Base-by-base conservation (phyloP, 305 asterid species). In the Withania somnifera region DNA sequence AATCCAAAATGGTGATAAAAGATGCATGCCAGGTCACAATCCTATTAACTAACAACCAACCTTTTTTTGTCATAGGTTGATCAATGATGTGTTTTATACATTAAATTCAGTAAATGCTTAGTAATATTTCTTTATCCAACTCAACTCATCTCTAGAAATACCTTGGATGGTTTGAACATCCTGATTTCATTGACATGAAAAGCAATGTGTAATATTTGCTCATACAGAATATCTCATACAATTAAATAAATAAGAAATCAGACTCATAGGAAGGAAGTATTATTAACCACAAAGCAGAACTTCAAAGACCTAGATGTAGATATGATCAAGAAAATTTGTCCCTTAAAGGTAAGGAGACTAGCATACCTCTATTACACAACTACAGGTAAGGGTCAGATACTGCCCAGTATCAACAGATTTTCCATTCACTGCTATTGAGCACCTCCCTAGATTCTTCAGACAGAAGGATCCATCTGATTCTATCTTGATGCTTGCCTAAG, bases 361-460 rank as follows among this genome's bases (percentile, higher is more conserved):
- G 54, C 76, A 54, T 93, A 93, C 99, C 98, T 97, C 99, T 63
- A 97, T 93, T 87, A 97, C 87, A 88, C 97, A 93, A 85, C 92
- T 88, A 78, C 93, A 81, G 80, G 87, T 81, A 77, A 97, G 98
- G 83, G 85, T 86, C 84, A 92, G 87, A 83, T 88, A 84, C 87
- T 92, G 95, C 24, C 98, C 98, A 82, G 84, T 86, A 68, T 89
- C 91, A 86, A 94, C 88, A 15, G 89, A 22, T 81, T 83, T 83
- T 77, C 98, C 98, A 82, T 94, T 94, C 85, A 97, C 97, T 7
- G 90, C 89, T 64, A 97, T 89, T 36, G 91, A 86, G 88, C 97
- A 88, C 90, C 89, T 92, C 60, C 99, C 99, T 30, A 97, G 92
- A 87, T 94, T 97, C 88, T 86, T 93, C 83, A 94, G 78, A 84